Base-by-base conservation (phyloP, 495 filamentous ascomycete species). In the Symbiotaphrina buchneri region DNA sequence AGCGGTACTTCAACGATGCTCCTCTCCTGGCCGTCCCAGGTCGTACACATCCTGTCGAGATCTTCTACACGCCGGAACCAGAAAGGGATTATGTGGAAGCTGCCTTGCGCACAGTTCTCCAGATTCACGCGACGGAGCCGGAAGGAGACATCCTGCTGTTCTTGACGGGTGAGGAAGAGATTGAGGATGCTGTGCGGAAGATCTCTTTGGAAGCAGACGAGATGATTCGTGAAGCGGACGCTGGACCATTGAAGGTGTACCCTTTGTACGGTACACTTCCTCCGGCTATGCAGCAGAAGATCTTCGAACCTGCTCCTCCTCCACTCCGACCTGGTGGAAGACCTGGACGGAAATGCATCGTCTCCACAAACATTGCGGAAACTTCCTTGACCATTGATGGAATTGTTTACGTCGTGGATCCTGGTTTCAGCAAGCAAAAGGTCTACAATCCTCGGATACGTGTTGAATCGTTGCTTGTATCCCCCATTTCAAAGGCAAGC, bases 351-450 rank as follows among this genome's bases (percentile, higher is more conserved):
- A 99, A 99, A 49, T 73, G 72, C 48, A 85, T 99, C 40, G 68
- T 99, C 18, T 74, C 83, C 3, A 99, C 90, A 30, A 99, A 99
- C 47, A 95, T 99, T 47, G 90, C 90, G 5, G 90, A 99, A 55
- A 99, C 90, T 0, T 81, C 71, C 36, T 69, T 95, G 46, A 99
- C 90, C 23, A 99, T 99, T 31, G 90, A 99, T 47, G 90, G 90
- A 46, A 95, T 99, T 36, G 90, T 99, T 16, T 99, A 93, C 40
- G 90, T 99, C 11, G 84, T 99, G 6, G 90, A 99, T 46, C 87
- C 90, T 5, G 90, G 90, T 14, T 99, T 99, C 56, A 91, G 79
- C 49, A 99, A 99, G 61, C 90, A 99, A 48, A 99, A 99, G 54
- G 83, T 99, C 39, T 99, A 95, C 63, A 93, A 95, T 46, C 85